Evolutionary conservation across 768 basidiomycete genomes (phyloP).

Genomic region (Tephrocybe sp.): DNA sequence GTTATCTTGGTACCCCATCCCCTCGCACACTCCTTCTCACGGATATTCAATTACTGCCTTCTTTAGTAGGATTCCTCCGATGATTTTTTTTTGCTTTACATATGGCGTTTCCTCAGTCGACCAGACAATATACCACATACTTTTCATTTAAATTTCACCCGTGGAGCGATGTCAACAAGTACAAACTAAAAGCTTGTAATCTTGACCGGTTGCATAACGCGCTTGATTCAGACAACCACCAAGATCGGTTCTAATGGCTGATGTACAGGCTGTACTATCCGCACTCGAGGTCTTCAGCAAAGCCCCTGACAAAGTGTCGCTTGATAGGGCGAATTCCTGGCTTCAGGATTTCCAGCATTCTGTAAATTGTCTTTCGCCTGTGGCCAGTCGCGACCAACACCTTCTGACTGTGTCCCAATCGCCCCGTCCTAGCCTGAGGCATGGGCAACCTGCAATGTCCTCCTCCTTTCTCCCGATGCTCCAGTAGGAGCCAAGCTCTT

Average conservation of each 20-base stretch:
- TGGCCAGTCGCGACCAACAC: slow-evolving; percentile 60
- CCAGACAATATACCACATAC: slow-evolving; percentile 44
- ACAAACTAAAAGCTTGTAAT: slow-evolving; percentile 26
- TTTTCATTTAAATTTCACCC: slow-evolving; percentile 17
- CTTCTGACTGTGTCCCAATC: slow-evolving; percentile 67
- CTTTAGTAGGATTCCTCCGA: slow-evolving; percentile 49
- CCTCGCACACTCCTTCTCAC: slow-evolving; percentile 61
- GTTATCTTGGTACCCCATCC: slow-evolving; percentile 48
- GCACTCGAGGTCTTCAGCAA: slow-evolving; percentile 79
- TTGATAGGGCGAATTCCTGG: slow-evolving; percentile 91
- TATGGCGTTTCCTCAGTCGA: slow-evolving; percentile 36
- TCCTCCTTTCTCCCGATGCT: slow-evolving; percentile 79
- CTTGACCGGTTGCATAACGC: slow-evolving; percentile 1
- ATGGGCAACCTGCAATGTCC: slow-evolving; percentile 92
- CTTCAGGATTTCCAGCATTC: slow-evolving; percentile 99
- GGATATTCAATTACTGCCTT: slow-evolving; percentile 53
- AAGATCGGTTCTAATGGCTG: slow-evolving; percentile 49
- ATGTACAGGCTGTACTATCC: slow-evolving; percentile 70
- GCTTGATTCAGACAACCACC: slow-evolving; percentile 16
- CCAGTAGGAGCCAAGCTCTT: slow-evolving; percentile 85
- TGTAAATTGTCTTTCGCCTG: slow-evolving; percentile 84
- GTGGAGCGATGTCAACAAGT: slow-evolving; percentile 31
- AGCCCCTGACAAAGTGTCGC: slow-evolving; percentile 78
- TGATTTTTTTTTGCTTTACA: slow-evolving; percentile 46
- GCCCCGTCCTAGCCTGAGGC: slow-evolving; percentile 84